Base-by-base conservation (phyloP, 192 early-diverging fungal genomes). In the Lunasporangiospora selenospora region DNA sequence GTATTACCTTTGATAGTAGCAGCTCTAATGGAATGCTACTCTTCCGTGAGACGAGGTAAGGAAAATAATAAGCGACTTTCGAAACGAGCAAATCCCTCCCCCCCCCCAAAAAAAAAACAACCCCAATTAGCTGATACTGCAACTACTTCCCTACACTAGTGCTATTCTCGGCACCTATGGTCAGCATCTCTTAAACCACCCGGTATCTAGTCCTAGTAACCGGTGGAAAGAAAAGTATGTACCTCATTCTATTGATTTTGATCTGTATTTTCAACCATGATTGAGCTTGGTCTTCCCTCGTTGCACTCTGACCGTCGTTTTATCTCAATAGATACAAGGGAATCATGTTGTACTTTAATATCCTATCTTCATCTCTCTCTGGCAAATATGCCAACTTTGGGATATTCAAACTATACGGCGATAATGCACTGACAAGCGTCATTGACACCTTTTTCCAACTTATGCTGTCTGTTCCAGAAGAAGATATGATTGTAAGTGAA, bases 351-450 rank as follows among this genome's bases (percentile, higher is more conserved):
- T 92, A 90, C 69, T 92, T 95, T 33, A 77, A 70, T 34, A 93
- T 91, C 8, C 64, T 97, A 61, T 83, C 81, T 27, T 81, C 82
- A 6, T 80, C 90, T n/a, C 62, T 95, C 2, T 76, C 84, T 6
- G 95, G 95, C 53, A 83, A 87, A 52, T 97, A 95, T 65, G 89
- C 95, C 43, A 92, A 90, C 37, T 94, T 97, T 80, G 93, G 93
- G 10, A 90, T 95, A 26, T 92, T 95, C 77, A 87, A 85, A 44
- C 77, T 97, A 29, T 97, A 97, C 58, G 84, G 86, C 39, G 94
- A 96, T 62, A 84, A 80, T 5, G 89, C 94, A 11, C 75, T 95
- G 31, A 86, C 87, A 43, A 67, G 81, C n/a, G 89, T 90, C 4
- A 75, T 93, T 24, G 67, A 77, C 6, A 80, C 87, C 12, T 66